Evolutionary conservation across 1,139 yeast genomes (phyloP).

Genomic region (Pichia sp.): DNA sequence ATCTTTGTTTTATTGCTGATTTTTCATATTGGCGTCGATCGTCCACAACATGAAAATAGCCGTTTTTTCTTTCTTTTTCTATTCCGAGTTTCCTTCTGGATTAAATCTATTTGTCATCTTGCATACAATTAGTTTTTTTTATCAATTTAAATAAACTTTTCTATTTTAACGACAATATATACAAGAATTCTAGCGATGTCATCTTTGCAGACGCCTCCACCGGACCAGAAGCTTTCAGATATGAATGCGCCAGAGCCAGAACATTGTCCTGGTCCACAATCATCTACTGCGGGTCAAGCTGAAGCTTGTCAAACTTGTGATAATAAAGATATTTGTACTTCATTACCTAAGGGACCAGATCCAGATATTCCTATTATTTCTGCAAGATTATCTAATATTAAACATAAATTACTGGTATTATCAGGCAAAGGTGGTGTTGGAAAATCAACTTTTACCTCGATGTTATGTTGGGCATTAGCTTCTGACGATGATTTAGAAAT

Average conservation of each 20-base stretch:
- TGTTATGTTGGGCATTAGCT: slow-evolving; percentile 94
- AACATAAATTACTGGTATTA: slow-evolving; percentile 78
- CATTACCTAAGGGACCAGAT: slow-evolving; percentile 91
- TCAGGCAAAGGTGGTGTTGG: slow-evolving; percentile 99
- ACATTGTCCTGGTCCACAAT: slow-evolving; percentile 98
- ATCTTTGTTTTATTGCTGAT: background rate
- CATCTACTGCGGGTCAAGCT: slow-evolving; percentile 86
- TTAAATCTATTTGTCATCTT: too few species aligned
- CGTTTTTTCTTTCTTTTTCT: slow-evolving; percentile 11
- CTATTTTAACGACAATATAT: background rate
- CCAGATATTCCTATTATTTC: slow-evolving; percentile 84
- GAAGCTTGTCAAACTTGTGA: slow-evolving; percentile 96
- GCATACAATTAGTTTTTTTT: too few species aligned
- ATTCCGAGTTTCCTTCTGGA: too few species aligned
- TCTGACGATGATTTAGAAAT: slow-evolving; percentile 82
- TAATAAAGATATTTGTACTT: slow-evolving; percentile 81
- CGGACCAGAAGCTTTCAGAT: slow-evolving; percentile 4
- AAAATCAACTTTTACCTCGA: slow-evolving; percentile 88
- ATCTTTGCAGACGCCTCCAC: slow-evolving; percentile 7
- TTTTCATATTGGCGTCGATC: background rate
- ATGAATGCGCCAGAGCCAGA: slow-evolving; percentile 67
- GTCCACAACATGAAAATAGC: slow-evolving; percentile 4
- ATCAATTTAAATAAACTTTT: too few species aligned
- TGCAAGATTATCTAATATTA: slow-evolving; percentile 56
- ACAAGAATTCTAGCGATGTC: background rate